Conservation (phyloP, 2,329 filamentous ascomycete genomes). For the Mycocentrospora acerina region DNA sequence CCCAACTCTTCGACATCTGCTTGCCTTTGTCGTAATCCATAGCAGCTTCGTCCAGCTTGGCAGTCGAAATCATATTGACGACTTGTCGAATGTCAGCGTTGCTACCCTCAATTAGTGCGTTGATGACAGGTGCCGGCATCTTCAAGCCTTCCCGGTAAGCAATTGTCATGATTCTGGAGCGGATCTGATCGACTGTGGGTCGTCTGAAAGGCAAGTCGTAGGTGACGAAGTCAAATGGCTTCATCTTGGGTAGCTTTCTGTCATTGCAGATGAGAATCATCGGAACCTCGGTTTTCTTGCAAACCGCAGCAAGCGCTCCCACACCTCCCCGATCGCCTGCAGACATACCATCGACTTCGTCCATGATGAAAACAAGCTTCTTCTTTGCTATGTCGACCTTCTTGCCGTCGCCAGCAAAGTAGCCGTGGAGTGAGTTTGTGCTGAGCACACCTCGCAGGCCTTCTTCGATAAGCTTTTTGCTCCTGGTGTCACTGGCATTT, state of each 20-base stretch:
- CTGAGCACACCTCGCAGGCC: slow-evolving; percentile 88
- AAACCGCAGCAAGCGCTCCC: slow-evolving; percentile 88
- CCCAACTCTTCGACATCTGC: slow-evolving; percentile 95
- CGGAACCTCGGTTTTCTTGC: slow-evolving; percentile 91
- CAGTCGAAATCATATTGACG: slow-evolving; percentile 96
- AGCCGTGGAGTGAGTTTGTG: slow-evolving; percentile 89
- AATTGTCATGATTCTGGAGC: slow-evolving; percentile 91
- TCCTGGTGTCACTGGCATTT: slow-evolving; percentile 93
- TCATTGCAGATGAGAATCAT: slow-evolving; percentile 99
- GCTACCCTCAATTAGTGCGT: slow-evolving; percentile 92
- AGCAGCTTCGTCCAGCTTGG: slow-evolving; percentile 78
- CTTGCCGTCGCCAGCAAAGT: slow-evolving; percentile 82
- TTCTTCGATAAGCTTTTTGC: slow-evolving; percentile 90
- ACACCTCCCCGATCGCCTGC: slow-evolving; percentile 95
- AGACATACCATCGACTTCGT: slow-evolving; percentile 98
- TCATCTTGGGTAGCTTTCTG: slow-evolving; percentile 91
- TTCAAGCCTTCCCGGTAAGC: slow-evolving; percentile 89
- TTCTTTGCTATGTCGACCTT: slow-evolving; percentile 79
- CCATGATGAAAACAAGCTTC: slow-evolving; percentile 96
- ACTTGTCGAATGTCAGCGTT: slow-evolving; percentile 96
- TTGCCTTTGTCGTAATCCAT: slow-evolving; percentile 87
- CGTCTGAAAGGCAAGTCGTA: slow-evolving; percentile 85
- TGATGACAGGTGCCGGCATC: slow-evolving; percentile 78
- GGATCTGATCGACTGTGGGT: slow-evolving; percentile 86
- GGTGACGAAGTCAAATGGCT: slow-evolving; percentile 86